These are phyloP conservation scores for Colletotrichum viniferum DNA, from an alignment of 2,329 filamentous ascomycete species.

Conservation along the genomic window DNA sequence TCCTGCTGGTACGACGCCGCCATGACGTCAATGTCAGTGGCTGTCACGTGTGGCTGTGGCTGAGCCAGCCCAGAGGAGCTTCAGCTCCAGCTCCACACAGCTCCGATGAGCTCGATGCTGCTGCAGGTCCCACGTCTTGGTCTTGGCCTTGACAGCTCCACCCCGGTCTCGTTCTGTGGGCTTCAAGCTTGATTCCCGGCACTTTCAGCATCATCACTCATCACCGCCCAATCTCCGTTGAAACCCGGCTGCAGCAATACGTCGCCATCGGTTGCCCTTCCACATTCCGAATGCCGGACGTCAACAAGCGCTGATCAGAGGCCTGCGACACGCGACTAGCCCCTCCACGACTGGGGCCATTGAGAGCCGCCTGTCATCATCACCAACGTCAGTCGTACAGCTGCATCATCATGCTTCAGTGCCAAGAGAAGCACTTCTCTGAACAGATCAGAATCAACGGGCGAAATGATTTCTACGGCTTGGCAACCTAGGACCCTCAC, in stretches of 20 bases:
- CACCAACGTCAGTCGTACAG: background rate
- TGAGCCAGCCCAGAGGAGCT: background rate
- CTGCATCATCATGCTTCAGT: background rate
- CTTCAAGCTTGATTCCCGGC: background rate
- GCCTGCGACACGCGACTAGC: background rate
- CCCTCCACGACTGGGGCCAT: background rate
- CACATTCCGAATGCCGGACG: background rate
- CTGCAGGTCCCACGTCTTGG: background rate
- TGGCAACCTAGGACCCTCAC: background rate
- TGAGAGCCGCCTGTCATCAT: background rate
- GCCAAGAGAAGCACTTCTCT: background rate
- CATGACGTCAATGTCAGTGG: conserved; percentile 3
- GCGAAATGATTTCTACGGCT: background rate
- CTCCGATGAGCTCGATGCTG: background rate
- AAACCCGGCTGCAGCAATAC: background rate
- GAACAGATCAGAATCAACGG: background rate
- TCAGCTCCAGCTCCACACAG: background rate
- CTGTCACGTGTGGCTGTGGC: background rate
- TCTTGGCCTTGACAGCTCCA: background rate
- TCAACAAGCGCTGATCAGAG: background rate
- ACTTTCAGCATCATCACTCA: background rate
- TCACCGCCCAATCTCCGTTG: background rate
- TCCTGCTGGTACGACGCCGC: background rate
- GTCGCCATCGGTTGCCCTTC: background rate
- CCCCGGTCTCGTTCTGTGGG: background rate